These are phyloP conservation scores for Backusella luteola DNA, from an alignment of 192 early-diverging fungal species.

Conservation along the genomic window DNA sequence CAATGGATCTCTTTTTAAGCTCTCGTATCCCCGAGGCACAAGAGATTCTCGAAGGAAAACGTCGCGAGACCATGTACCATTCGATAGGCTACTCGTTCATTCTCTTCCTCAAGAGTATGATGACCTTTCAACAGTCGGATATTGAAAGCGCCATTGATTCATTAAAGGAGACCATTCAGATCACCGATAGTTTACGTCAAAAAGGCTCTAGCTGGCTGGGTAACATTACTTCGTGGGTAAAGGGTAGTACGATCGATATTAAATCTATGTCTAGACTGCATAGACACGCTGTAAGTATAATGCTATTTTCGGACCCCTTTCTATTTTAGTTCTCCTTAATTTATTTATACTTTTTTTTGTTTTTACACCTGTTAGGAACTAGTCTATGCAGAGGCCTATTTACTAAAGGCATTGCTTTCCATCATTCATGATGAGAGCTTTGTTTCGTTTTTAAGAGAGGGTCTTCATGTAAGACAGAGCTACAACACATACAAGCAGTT, in stretches of 20 bases:
- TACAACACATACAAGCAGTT: constrained; percentile 66
- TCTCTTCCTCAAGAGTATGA: constrained; percentile 62
- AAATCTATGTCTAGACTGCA: constrained; percentile 57
- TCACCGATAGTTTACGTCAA: constrained; percentile 64
- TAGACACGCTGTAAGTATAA: constrained; percentile 57
- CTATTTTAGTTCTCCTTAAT: constrained; percentile 1
- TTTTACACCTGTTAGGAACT: constrained; percentile 53
- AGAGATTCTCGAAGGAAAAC: constrained; percentile 42
- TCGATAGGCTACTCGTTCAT: constrained; percentile 74
- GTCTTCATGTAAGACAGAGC: constrained; percentile 67
- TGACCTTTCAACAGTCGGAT: constrained; percentile 77
- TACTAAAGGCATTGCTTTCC: constrained; percentile 73
- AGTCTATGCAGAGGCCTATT: constrained; percentile 73
- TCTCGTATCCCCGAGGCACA: constrained; percentile 73
- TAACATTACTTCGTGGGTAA: constrained; percentile 45
- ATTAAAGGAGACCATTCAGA: constrained; percentile 59
- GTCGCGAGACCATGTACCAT: constrained; percentile 61
- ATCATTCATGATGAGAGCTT: constrained; percentile 74
- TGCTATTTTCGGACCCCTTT: neutral
- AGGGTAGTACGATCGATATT: constrained; percentile 43
- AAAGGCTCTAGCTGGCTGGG: constrained; percentile 48
- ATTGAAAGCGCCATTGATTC: constrained; percentile 62
- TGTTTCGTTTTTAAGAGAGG: constrained; percentile 74
- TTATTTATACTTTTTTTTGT: neutral
- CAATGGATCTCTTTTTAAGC: constrained; percentile 76